Percentiles rank a stretch among this genome's conserved stretches.
These are phyloP conservation scores for Hemileccinum rubropunctum DNA, from an alignment of 768 basidiomycete species.

Conservation along the genomic window DNA sequence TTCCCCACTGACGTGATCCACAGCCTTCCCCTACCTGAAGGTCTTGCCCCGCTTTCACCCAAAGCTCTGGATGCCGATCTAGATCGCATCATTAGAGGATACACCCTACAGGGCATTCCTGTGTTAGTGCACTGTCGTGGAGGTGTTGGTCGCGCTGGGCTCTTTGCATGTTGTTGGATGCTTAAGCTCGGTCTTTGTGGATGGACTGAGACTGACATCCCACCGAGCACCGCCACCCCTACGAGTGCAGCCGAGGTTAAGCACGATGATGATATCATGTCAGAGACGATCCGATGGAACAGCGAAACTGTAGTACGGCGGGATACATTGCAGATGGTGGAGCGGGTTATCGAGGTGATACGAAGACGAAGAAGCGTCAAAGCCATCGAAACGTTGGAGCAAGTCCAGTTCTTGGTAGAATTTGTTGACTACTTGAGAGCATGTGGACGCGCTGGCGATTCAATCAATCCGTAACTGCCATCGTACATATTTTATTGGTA, in stretches of 20 bases:
- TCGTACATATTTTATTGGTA: not conserved
- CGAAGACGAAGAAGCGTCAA: conserved; percentile 78
- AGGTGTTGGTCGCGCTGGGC: conserved; percentile 90
- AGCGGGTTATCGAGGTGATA: conserved; percentile 70
- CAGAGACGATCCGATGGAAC: conserved; percentile 15
- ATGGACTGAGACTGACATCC: conserved; percentile 42
- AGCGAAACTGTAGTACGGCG: conserved; percentile 29
- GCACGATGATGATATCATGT: not conserved
- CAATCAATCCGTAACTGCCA: not conserved
- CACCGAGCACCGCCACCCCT: not conserved
- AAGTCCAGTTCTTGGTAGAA: conserved; percentile 80
- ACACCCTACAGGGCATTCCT: conserved; percentile 68
- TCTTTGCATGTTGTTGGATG: conserved; percentile 91
- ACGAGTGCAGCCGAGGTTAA: conserved; percentile 12
- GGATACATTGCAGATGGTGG: conserved; percentile 64
- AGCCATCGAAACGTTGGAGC: conserved; percentile 92
- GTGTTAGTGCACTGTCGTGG: conserved; percentile 91
- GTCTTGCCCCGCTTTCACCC: conserved; percentile 67
- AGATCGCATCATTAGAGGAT: conserved; percentile 58
- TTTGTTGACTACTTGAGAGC: conserved; percentile 62
- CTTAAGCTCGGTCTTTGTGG: conserved; percentile 89
- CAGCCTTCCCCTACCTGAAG: conserved; percentile 88
- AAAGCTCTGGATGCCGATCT: conserved; percentile 65
- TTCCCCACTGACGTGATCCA: not conserved
- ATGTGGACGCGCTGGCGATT: not conserved